These are phyloP conservation scores for Phytophthora palmivora DNA, from an alignment of 352 stramenopile genomes.

Conservation along the genomic window DNA sequence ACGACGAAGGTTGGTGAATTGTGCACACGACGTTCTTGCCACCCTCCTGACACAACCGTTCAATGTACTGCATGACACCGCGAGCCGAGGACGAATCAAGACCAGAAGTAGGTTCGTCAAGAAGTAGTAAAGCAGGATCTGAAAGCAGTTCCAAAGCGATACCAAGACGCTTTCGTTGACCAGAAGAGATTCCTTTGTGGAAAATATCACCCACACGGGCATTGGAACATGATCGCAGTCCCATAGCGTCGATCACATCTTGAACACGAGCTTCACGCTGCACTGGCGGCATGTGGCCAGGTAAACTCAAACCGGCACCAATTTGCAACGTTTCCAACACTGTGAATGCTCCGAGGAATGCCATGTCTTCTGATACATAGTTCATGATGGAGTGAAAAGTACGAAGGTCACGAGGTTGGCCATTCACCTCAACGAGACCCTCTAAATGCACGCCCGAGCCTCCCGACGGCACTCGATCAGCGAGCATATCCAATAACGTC, in stretches of 20 bases:
- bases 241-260: constrained; percentile 78
- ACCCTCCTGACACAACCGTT: constrained; percentile 57
- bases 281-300: constrained; percentile 51
- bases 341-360: constrained; percentile 74
- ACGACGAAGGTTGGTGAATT: constrained; percentile 89
- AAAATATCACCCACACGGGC: constrained; percentile 89
- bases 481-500: constrained; percentile 73
- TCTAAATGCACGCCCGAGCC: constrained; percentile 44
- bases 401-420: constrained; percentile 45
- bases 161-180: constrained; percentile 92
- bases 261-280: constrained; percentile 68
- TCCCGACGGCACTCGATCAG: constrained; percentile 52
- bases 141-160: constrained; percentile 96
- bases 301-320: constrained; percentile 62
- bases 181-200: constrained; percentile 86
- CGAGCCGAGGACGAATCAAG: constrained; percentile 92
- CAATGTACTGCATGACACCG: constrained; percentile 88
- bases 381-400: constrained; percentile 68
- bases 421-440: constrained; percentile 70
- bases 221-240: constrained; percentile 58
- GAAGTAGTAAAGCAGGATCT: constrained; percentile 94
- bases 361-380: constrained; percentile 77
- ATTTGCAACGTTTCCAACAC: constrained; percentile 82
- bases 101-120: constrained; percentile 95
- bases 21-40: constrained; percentile 84